These are phyloP conservation scores for Neonectria hederae DNA, from an alignment of 2,329 filamentous ascomycete species.

Conservation along the genomic window DNA sequence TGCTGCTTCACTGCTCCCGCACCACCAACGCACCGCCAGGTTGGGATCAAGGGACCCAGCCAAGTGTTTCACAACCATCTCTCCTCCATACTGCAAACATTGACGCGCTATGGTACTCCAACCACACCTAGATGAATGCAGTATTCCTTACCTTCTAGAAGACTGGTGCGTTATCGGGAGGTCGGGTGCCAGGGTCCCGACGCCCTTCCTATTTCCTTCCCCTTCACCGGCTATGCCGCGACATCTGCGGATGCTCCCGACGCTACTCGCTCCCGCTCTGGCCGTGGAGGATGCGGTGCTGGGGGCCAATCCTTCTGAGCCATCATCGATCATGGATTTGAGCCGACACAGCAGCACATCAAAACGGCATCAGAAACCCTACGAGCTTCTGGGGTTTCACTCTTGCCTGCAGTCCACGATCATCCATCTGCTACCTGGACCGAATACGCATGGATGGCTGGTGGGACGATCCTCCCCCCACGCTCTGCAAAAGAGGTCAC, in stretches of 20 bases:
- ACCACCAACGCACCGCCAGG: slow-evolving; percentile 21
- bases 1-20: background rate
- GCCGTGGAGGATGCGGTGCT: slow-evolving; percentile 9
- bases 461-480: slow-evolving; percentile 14
- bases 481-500: background rate
- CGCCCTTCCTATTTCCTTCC: background rate
- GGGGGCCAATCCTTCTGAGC: slow-evolving; percentile 19
- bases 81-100: background rate
- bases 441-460: background rate
- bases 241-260: slow-evolving; percentile 4
- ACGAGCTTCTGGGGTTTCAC: slow-evolving; percentile 1
- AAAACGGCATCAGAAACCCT: slow-evolving; percentile 8
- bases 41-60: slow-evolving; percentile 25
- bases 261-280: slow-evolving; percentile 2
- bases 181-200: slow-evolving; percentile 6
- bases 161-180: slow-evolving; percentile 2
- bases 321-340: slow-evolving; percentile 12
- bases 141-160: slow-evolving; percentile 26
- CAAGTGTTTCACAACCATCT: slow-evolving; percentile 29
- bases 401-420: background rate
- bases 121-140: slow-evolving; percentile 24
- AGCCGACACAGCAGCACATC: background rate
- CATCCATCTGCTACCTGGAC: slow-evolving; percentile 2
- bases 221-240: slow-evolving; percentile 9
- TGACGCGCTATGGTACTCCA: background rate